A percentile compares a stretch with the other conserved stretches of the same genome.
Conservation (phyloP, 805 yeast species). For the Zygosaccharomyces kombuchaensis region DNA sequence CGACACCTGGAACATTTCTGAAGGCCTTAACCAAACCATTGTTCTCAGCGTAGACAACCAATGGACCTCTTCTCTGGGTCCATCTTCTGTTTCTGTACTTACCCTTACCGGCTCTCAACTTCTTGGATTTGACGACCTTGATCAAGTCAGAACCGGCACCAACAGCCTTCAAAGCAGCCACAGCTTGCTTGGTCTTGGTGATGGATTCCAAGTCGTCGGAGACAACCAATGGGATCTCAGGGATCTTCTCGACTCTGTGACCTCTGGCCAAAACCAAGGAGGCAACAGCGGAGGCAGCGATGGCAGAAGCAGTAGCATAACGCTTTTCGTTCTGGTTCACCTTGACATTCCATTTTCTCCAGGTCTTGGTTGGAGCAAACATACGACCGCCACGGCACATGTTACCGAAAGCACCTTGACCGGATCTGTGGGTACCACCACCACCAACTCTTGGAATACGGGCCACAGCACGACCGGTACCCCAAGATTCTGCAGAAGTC, state of each 20-base stretch:
- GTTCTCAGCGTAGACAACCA: conserved; percentile 97
- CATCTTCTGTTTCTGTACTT: conserved; percentile 99
- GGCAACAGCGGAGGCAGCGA: conserved; percentile 98
- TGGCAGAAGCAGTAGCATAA: conserved; percentile 99
- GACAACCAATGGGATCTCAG: conserved; percentile 98
- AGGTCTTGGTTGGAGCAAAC: conserved; percentile 99
- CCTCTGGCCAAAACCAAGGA: conserved; percentile 99
- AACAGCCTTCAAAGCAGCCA: conserved; percentile 94
- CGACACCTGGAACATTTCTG: conserved; percentile 99
- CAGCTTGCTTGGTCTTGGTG: conserved; percentile 96
- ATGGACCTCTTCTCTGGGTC: conserved; percentile 99
- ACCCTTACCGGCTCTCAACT: conserved; percentile 99
- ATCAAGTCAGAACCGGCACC: conserved; percentile 98
- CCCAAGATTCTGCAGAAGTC: conserved; percentile 99
- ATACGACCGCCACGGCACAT: conserved; percentile 99
- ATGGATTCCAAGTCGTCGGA: conserved; percentile 88
- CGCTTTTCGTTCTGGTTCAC: conserved; percentile 99
- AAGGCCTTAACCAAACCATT: conserved; percentile 97
- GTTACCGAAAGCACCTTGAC: conserved; percentile 99
- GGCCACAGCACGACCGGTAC: conserved; percentile 99
- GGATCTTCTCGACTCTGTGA: conserved; percentile 97
- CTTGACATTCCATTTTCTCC: conserved; percentile 99
- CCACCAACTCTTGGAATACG: conserved; percentile 99
- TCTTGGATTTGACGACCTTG: conserved; percentile 98
- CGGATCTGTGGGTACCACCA: conserved; percentile 99